Percentiles rank a stretch among this genome's conserved stretches.
Conservation (phyloP, 768 basidiomycete species). For the Rhodotorula taiwanensis region DNA sequence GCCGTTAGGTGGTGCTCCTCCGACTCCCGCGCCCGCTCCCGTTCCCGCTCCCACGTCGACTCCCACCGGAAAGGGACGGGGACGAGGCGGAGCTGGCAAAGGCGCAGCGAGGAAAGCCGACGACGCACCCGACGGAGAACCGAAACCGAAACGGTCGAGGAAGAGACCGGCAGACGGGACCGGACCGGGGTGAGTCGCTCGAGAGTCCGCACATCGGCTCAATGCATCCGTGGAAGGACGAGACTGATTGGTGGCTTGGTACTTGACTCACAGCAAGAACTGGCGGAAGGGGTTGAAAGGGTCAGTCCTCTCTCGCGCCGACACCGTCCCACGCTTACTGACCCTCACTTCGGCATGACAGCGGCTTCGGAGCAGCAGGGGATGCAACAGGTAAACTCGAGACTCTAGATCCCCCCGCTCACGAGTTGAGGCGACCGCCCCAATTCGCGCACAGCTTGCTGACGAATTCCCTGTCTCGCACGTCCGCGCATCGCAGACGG, state of each 20-base stretch:
- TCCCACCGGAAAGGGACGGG: neutral
- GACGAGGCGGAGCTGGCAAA: too few relatives aligned
- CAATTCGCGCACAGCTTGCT: too few relatives aligned
- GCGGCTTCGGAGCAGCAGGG: too few relatives aligned
- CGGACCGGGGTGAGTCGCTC: conserved; percentile 3
- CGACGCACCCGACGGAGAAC: conserved; percentile 4
- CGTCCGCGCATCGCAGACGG: too few relatives aligned
- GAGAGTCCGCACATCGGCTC: neutral
- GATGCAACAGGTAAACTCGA: too few relatives aligned
- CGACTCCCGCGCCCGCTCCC: too few relatives aligned
- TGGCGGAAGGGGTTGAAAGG: conserved; percentile 18
- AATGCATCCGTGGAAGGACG: too few relatives aligned
- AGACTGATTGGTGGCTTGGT: neutral
- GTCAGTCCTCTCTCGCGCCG: neutral
- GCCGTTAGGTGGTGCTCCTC: too few relatives aligned
- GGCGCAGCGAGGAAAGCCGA: neutral
- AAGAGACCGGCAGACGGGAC: neutral
- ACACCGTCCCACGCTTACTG: too few relatives aligned
- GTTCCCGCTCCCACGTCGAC: neutral
- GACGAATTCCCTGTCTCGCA: neutral
- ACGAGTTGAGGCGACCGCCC: too few relatives aligned
- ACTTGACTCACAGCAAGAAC: neutral
- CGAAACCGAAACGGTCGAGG: conserved; percentile 4
- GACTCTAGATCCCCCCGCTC: too few relatives aligned
- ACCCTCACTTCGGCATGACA: too few relatives aligned